Percentiles rank a stretch among this genome's conserved stretches.
Conservation (phyloP, 1,139 yeast genomes). For the Groenewaldozyma auringiensis region DNA sequence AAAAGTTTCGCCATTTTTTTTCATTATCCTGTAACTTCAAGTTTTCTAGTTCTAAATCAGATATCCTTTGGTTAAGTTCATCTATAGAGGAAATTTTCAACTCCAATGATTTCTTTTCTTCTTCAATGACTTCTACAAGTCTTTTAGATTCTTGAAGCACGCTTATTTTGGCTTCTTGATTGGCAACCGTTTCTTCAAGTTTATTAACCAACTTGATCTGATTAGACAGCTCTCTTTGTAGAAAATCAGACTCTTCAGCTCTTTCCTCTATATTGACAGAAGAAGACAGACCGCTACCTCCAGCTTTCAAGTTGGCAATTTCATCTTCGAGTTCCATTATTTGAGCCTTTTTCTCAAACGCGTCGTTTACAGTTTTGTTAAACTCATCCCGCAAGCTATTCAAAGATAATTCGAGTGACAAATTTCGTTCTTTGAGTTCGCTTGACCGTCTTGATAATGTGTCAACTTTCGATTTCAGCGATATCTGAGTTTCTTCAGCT, state of each 20-base stretch:
- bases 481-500: slow-evolving; percentile 12
- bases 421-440: slow-evolving; percentile 15
- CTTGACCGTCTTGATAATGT: slow-evolving; percentile 11
- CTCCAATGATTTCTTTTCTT: slow-evolving; percentile 41
- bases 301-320: slow-evolving; percentile 23
- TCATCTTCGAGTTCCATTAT: slow-evolving; percentile 18
- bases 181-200: slow-evolving; percentile 44
- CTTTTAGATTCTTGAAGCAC: slow-evolving; percentile 37
- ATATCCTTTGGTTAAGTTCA: slow-evolving; percentile 40
- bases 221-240: slow-evolving; percentile 50
- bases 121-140: slow-evolving; percentile 45
- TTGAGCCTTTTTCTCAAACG: slow-evolving; percentile 13
- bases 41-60: slow-evolving; percentile 47
- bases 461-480: slow-evolving; percentile 12
- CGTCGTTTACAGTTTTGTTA: slow-evolving; percentile 11
- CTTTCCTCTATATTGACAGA: slow-evolving; percentile 32
- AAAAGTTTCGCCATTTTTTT: slow-evolving; percentile 32
- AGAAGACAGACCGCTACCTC: not conserved
- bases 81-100: slow-evolving; percentile 39
- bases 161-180: slow-evolving; percentile 42
- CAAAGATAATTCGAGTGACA: slow-evolving; percentile 12
- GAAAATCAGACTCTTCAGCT: slow-evolving; percentile 31
- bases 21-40: slow-evolving; percentile 41
- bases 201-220: slow-evolving; percentile 51
- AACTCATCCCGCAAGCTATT: slow-evolving; percentile 16